phyloP scores from a whole-genome alignment of 73 alveolate species.

The Paramecium sexaurelia region DNA sequence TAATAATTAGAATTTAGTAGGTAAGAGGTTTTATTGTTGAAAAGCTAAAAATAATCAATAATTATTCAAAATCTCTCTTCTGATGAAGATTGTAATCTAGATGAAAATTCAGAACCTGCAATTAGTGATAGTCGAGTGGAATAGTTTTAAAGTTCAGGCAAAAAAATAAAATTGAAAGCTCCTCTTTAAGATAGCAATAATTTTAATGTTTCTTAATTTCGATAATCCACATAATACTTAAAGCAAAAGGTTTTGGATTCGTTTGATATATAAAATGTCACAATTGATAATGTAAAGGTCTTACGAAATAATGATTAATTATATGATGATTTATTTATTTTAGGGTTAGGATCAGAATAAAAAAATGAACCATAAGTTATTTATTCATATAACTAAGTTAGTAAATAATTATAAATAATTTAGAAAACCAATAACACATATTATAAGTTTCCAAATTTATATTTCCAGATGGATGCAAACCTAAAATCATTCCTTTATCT shows the following conservation, averaged over 20 bases:
- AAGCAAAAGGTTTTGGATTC: slow-evolving; percentile 3
- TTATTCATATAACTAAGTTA: neutral
- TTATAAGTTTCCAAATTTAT: neutral
- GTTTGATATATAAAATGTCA: neutral
- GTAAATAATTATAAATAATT: neutral
- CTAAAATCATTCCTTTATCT: neutral
- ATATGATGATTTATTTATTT: slow-evolving; percentile 1
- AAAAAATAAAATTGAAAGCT: neutral
- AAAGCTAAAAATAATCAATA: neutral
- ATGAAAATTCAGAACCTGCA: slow-evolving; percentile 10
- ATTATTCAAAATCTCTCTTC: neutral
- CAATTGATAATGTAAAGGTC: neutral
- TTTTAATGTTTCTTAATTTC: neutral
- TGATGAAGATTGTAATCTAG: slow-evolving; percentile 16
- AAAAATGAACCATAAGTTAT: neutral
- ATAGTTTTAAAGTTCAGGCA: slow-evolving; percentile 38
- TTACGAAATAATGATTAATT: neutral
- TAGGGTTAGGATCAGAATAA: neutral
- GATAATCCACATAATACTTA: neutral
- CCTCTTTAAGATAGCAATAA: slow-evolving; percentile 22
- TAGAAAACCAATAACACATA: neutral
- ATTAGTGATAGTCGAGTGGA: slow-evolving; percentile 15
- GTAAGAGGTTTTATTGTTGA: neutral
- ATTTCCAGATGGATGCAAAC: slow-evolving; percentile 25
- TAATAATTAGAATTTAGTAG: neutral